Evolutionary conservation across 768 basidiomycete genomes (phyloP), one percentile per base, ranked within the genome.

Genomic region (Tremella mesenterica): DNA sequence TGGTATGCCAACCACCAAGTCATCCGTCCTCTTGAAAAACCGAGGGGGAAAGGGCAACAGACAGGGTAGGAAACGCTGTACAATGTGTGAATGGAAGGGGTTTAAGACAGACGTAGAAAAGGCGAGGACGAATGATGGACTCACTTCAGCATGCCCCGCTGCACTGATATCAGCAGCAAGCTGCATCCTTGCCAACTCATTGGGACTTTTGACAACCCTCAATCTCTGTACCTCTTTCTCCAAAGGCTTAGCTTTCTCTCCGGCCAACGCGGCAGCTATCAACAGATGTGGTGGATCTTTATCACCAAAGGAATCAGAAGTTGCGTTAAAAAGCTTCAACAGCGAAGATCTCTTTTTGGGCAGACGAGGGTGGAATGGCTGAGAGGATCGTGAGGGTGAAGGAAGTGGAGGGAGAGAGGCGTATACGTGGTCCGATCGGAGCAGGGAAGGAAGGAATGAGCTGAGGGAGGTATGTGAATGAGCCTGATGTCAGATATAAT

Each of bases 101-200:
- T n/a, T n/a, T n/a, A 12, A 36, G 34, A 36, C 12, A 36, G 12
- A 18, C 12, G 34, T 36, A 18, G 34, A 36, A 36, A 18, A 12
- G 34, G 18, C 18, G 34, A 36, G 12, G 26, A 25, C 41, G 41
- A 20, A 9, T 20, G 41, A 43, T 8, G 10, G 41, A 43, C 41
- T 7, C 52, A 88, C 90, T 79, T 89, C 85, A 9, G 87, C 81
- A 70, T 92, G 88, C 0, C 87, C 89, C 10, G 79, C 78, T 3
- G 81, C 82, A 65, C 89, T 92, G n/a, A 96, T 84, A 51, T 87
- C 85, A 16, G 87, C 93, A 2, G 92, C 90, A 13, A 73, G 67
- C 27, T 83, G 80, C 91, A 99, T 93, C 41, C 91, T 74, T 14
- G 69, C 68, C 54, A 86, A 79, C 72, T 99, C 95, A 7, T 78